A percentile compares a stretch with the other conserved stretches of the same genome.
phyloP scores from a whole-genome alignment of 148 eudicot species.

The Nyssa sinensis region DNA sequence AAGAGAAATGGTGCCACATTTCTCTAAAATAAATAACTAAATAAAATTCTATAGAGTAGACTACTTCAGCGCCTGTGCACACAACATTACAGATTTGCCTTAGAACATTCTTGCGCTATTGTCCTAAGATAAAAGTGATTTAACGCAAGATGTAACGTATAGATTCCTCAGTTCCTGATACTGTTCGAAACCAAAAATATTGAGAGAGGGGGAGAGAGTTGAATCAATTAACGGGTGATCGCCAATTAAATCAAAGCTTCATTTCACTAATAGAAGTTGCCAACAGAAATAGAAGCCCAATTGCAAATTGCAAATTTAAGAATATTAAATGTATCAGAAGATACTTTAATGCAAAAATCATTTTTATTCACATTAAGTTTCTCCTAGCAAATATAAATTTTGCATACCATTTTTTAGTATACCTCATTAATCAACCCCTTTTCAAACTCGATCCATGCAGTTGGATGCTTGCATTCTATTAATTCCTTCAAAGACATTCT shows the following conservation, averaged over 20 bases:
- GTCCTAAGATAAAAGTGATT: neutral
- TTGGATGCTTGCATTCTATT: slow-evolving; percentile 85
- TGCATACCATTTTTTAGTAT: slow-evolving; percentile 18
- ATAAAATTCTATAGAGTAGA: too few species aligned
- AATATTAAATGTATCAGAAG: neutral
- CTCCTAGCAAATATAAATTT: neutral
- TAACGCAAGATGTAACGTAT: too few species aligned
- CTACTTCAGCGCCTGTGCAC: neutral
- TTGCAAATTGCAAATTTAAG: too few species aligned
- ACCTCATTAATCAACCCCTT: slow-evolving; percentile 85
- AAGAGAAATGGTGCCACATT: too few species aligned
- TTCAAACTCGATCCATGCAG: slow-evolving; percentile 92
- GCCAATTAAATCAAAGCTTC: too few species aligned
- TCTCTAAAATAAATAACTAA: too few species aligned
- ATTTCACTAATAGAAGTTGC: too few species aligned
- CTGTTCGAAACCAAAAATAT: too few species aligned
- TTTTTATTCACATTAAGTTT: neutral
- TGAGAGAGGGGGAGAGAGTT: too few species aligned
- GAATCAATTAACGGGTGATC: too few species aligned
- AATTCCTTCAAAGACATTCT: slow-evolving; percentile 89
- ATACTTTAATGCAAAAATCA: neutral
- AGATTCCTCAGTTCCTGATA: too few species aligned
- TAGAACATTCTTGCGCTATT: neutral
- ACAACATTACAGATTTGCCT: neutral
- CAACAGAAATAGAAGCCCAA: too few species aligned